A percentile compares a stretch with the other conserved stretches of the same genome.
These are phyloP conservation scores for Dicorynia guianensis DNA, from an alignment of 306 rosid species.

Conservation along the genomic window DNA sequence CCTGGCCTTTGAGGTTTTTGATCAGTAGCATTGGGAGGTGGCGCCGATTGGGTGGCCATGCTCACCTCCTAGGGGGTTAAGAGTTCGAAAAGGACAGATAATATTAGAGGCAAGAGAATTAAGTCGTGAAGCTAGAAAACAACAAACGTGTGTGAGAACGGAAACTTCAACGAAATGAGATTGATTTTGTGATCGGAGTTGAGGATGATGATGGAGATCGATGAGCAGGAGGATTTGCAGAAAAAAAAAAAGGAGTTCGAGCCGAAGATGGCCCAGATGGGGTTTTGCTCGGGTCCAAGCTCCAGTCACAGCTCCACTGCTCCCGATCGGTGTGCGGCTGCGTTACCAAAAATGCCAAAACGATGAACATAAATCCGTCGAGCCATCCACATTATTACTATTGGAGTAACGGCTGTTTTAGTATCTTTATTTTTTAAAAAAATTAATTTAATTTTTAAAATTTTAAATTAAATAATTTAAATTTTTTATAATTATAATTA, in stretches of 20 bases:
- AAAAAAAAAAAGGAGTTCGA: background rate
- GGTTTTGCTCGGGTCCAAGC: conserved; percentile 43
- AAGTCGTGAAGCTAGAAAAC: background rate
- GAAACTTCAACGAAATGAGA: background rate
- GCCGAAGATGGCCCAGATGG: conserved; percentile 15
- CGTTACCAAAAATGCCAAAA: too few relatives aligned
- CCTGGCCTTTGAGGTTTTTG: conserved; percentile 50
- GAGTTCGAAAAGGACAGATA: conserved; percentile 7
- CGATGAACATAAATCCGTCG: too few relatives aligned
- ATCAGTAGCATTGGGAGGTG: conserved; percentile 43
- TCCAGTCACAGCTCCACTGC: too few relatives aligned
- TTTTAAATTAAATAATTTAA: too few relatives aligned
- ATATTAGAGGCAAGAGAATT: background rate
- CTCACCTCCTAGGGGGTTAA: conserved; percentile 15
- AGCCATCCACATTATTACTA: too few relatives aligned
- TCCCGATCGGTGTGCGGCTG: too few relatives aligned
- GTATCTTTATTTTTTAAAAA: too few relatives aligned
- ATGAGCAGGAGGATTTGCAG: background rate
- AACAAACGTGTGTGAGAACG: background rate
- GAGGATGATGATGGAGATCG: conserved; percentile 16
- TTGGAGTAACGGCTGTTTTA: too few relatives aligned
- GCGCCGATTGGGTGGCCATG: conserved; percentile 51
- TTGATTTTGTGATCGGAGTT: background rate
- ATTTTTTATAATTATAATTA: too few relatives aligned
- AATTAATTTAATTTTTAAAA: too few relatives aligned